These are phyloP conservation scores for Daldinia vernicosa DNA, from an alignment of 495 filamentous ascomycete genomes.

Conservation along the genomic window DNA sequence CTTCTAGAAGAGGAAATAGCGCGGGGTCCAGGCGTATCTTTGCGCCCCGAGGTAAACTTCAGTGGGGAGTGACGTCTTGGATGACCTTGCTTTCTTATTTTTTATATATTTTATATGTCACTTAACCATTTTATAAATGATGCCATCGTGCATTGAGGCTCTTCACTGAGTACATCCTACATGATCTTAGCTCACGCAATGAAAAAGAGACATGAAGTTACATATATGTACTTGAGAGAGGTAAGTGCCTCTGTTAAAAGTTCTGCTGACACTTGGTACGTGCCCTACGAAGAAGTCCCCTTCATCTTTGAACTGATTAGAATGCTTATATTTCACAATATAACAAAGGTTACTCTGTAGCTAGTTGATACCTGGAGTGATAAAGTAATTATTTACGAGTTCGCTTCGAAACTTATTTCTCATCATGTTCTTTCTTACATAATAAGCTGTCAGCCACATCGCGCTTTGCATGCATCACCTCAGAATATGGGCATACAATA, in stretches of 20 bases:
- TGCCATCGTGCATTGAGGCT: constrained; percentile 16
- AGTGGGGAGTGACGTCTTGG: constrained; percentile 36
- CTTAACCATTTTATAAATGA: neutral
- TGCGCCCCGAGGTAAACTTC: constrained; percentile 6
- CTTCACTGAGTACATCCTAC: neutral
- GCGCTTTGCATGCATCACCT: neutral
- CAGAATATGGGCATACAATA: neutral
- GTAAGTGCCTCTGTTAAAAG: no score
- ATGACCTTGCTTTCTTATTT: neutral
- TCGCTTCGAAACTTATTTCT: no score
- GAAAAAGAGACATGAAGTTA: no score
- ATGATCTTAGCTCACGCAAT: neutral
- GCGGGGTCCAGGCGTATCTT: constrained; percentile 12
- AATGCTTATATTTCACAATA: no score
- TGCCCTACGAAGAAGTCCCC: no score
- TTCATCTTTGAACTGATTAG: no score
- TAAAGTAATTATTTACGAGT: no score
- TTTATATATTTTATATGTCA: neutral
- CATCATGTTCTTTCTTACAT: no score
- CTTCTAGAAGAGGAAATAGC: constrained; percentile 21
- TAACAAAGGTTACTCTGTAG: neutral
- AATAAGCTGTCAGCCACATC: neutral
- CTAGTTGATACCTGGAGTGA: neutral
- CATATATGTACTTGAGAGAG: no score
- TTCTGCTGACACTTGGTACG: no score